Evolutionary conservation across 179 eudicot genomes (phyloP).

Genomic region (Actinidia polygama): DNA sequence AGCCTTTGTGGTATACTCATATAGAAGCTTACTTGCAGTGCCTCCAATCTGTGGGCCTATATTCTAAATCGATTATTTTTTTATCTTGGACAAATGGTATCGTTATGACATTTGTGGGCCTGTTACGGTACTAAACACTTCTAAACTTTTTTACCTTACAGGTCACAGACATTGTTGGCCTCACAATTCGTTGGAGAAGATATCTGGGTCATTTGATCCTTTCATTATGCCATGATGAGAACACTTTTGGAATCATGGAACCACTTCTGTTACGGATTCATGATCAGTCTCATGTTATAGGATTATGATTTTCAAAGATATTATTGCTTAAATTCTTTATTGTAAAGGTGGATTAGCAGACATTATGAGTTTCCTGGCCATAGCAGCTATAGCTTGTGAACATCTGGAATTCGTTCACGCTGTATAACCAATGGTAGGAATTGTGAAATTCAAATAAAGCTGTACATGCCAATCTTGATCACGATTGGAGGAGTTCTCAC

Average conservation of each 20-base stretch:
- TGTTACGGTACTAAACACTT: background rate
- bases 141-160: conserved; percentile 30
- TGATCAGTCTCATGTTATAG: background rate
- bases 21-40: conserved; percentile 5
- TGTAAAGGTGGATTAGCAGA: background rate
- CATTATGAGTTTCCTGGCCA: conserved; percentile 11
- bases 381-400: conserved; percentile 1
- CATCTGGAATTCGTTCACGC: background rate
- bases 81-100: background rate
- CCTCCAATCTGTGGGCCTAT: background rate
- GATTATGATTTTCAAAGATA: background rate
- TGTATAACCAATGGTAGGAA: background rate
- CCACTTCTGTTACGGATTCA: conserved; percentile 91
- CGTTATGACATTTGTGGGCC: background rate
- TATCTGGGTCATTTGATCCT: conserved; percentile 87
- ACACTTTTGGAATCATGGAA: conserved; percentile 70
- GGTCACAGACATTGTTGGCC: conserved; percentile 95
- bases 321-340: background rate
- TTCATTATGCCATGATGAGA: conserved; percentile 70
- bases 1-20: background rate
- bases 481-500: background rate
- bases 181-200: conserved; percentile 95
- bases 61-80: background rate
- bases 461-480: background rate
- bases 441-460: background rate